phyloP scores from a whole-genome alignment of 2,329 filamentous ascomycete genomes.

The Colletotrichum phormii region DNA sequence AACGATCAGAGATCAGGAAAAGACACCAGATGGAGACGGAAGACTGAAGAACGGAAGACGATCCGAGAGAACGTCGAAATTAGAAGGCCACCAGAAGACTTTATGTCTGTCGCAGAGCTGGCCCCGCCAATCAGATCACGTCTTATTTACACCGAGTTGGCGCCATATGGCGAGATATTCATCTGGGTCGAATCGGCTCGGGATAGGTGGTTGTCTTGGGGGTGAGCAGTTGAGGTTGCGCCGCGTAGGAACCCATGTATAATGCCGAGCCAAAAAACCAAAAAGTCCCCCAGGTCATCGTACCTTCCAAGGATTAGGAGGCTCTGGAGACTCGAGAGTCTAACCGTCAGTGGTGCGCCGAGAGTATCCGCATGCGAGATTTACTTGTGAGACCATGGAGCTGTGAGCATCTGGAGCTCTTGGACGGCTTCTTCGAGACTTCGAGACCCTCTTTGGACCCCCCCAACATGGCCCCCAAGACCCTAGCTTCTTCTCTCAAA shows the following conservation, averaged over 20 bases:
- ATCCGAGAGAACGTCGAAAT: not conserved
- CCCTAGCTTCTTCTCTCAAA: not conserved
- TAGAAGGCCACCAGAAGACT: slow-evolving; percentile 16
- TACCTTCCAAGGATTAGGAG: not conserved
- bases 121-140: slow-evolving; percentile 36
- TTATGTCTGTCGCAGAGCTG: slow-evolving; percentile 26
- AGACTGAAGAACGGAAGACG: slow-evolving; percentile 13
- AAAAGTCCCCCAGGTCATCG: not conserved
- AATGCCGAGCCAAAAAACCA: not conserved
- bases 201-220: slow-evolving; percentile 1
- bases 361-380: slow-evolving; percentile 20
- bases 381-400: not conserved
- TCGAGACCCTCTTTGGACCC: not conserved
- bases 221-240: not conserved
- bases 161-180: slow-evolving; percentile 34
- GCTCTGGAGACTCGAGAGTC: not conserved
- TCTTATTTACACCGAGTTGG: slow-evolving; percentile 28
- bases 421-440: not conserved
- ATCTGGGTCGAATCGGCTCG: not conserved
- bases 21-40: not conserved
- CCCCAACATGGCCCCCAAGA: slow-evolving; percentile 6
- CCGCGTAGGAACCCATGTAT: not conserved
- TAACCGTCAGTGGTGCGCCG: slow-evolving; percentile 6
- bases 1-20: slow-evolving; percentile 4
- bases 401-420: not conserved